phyloP scores from a whole-genome alignment of 2,329 filamentous ascomycete genomes.

The Aspergillus jensenii region DNA sequence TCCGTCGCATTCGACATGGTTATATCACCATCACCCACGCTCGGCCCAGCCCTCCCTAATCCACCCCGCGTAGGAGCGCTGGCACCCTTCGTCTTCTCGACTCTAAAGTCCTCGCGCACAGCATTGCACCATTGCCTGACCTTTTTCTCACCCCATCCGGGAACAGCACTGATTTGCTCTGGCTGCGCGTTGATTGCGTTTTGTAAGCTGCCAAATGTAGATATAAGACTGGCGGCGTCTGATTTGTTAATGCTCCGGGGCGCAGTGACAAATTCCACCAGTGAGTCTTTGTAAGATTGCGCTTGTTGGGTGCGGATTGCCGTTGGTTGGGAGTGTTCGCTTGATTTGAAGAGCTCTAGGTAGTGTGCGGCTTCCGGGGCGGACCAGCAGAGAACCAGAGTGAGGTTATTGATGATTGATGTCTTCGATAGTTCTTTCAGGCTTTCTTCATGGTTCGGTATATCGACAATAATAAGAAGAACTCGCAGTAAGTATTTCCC shows the following conservation, averaged over 20 bases:
- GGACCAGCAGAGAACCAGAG: constrained; percentile 89
- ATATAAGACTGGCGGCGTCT: constrained; percentile 85
- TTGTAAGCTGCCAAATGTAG: constrained; percentile 85
- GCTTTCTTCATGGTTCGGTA: constrained; percentile 87
- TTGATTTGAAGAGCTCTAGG: constrained; percentile 90
- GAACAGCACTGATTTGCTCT: constrained; percentile 80
- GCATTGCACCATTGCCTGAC: constrained; percentile 80
- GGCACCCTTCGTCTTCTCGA: constrained; percentile 66
- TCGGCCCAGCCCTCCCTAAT: constrained; percentile 27
- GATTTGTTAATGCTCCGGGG: constrained; percentile 91
- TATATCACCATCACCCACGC: constrained; percentile 22
- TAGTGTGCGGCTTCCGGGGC: constrained; percentile 92
- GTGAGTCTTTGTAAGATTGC: constrained; percentile 77
- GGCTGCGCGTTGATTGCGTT: constrained; percentile 84
- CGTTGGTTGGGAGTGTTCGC: constrained; percentile 78
- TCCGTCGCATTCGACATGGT: constrained; percentile 8
- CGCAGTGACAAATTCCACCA: constrained; percentile 90
- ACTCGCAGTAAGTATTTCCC: constrained; percentile 85
- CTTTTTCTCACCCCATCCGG: constrained; percentile 94
- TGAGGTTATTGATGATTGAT: constrained; percentile 87
- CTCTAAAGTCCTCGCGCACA: constrained; percentile 81
- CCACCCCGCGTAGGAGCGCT: constrained; percentile 33
- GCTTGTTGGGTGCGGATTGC: constrained; percentile 85
- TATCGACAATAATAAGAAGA: constrained; percentile 88
- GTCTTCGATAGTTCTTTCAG: constrained; percentile 91